Conservation (phyloP, 768 basidiomycete genomes). For the Leccinum imitatum region DNA sequence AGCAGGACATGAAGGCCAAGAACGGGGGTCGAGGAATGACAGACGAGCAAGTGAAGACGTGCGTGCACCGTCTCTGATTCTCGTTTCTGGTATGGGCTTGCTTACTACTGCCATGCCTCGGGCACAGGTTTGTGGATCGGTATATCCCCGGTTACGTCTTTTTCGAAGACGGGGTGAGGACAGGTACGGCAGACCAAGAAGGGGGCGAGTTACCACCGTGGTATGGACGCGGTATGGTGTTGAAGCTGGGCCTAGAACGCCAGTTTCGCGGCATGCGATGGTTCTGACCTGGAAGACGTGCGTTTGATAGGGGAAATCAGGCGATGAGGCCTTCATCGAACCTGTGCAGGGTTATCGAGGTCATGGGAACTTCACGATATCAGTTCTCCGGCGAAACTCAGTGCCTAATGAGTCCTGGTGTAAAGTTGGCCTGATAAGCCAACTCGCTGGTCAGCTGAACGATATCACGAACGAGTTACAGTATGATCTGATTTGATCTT, state of each 20-base stretch:
- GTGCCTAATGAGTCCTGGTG: not conserved
- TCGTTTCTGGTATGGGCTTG: not conserved
- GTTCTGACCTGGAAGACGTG: constrained; percentile 36
- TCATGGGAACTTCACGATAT: not conserved
- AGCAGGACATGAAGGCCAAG: constrained; percentile 79
- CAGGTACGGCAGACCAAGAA: constrained; percentile 30
- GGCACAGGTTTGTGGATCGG: constrained; percentile 76
- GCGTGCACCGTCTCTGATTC: constrained; percentile 7
- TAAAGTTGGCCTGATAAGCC: not conserved
- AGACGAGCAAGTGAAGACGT: constrained; percentile 70
- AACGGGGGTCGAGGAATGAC: constrained; percentile 91
- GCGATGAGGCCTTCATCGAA: not conserved
- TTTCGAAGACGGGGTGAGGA: constrained; percentile 60
- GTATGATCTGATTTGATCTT: not conserved
- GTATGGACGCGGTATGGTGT: constrained; percentile 49
- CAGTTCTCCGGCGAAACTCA: not conserved
- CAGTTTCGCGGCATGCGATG: constrained; percentile 40
- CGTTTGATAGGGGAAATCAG: not conserved
- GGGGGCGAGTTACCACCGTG: constrained; percentile 34
- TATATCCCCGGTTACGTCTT: constrained; percentile 95
- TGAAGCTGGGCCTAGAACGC: constrained; percentile 57
- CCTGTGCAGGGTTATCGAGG: not conserved
- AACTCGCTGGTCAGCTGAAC: constrained; percentile 2
- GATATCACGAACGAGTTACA: not conserved
- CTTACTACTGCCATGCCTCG: not conserved